Evolutionary conservation across 805 yeast genomes (phyloP), one percentile per base, ranked within the genome.

Genomic region (Lipomyces sp.): DNA sequence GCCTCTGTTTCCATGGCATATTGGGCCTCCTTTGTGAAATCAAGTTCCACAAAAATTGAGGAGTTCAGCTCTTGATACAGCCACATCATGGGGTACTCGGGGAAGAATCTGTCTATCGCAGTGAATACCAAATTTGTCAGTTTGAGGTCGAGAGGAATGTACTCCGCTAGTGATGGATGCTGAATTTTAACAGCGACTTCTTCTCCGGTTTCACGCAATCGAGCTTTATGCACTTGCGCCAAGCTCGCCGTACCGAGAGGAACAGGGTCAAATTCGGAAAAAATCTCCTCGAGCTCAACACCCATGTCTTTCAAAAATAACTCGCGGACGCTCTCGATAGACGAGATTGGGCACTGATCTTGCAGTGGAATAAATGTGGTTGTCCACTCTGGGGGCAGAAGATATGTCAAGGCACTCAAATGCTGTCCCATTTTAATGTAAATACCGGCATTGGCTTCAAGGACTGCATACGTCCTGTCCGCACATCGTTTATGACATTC

Each of bases 211-310:
- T 75, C 78, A 64, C 80, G 83, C 62, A 93, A 75, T 1, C 77
- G 83, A 0, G 96, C 99, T 32, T 81, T 79, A 78, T 95, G 98
- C 4, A 95, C 99, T 75, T 95, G 99, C 0, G 99, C 99, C 70
- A 95, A 81, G 0, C 97, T 91, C 0, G 99, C 99, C 4, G 91
- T 96, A 1, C 99, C 99, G 53, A 95, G 87, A 0, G 99, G 99
- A 8, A 75, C 77, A 0, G 84, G 82, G 66, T 88, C 84, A 74
- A 95, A 90, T 51, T 83, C 85, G 8, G 79, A 76, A 76, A 95
- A 95, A 53, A 86, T 71, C 0, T 90, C 95, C 24, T 82, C 83
- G 13, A 94, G 75, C 1, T 80, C 67, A 13, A 75, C 72, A 1
- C 92, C 92, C 69, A 90, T 79, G 76, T 95, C 99, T 1, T 77